phyloP scores from a whole-genome alignment of 1,284 basidiomycete genomes.

The Moesziomyces sp. region DNA sequence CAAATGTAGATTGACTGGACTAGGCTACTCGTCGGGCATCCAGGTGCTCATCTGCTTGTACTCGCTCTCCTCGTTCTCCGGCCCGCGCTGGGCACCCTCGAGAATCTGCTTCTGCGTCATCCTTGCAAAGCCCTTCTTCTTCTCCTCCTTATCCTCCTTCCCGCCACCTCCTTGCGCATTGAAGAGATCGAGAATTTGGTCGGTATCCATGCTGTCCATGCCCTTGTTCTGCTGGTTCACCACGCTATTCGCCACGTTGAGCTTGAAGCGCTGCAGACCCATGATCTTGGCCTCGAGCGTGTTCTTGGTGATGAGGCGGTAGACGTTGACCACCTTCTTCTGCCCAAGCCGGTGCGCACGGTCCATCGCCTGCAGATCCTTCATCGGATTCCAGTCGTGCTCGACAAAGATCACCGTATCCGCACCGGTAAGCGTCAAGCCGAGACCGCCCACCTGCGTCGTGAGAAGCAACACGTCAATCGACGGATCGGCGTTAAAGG shows the following conservation, averaged over 20 bases:
- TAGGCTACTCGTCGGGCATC: conserved; percentile 37
- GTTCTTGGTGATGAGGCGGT: conserved; percentile 94
- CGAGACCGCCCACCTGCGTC: conserved; percentile 95
- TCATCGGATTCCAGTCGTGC: conserved; percentile 99
- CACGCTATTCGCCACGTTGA: conserved; percentile 96
- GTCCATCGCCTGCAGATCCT: conserved; percentile 99
- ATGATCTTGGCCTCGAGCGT: conserved; percentile 99
- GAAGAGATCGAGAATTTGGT: conserved; percentile 95
- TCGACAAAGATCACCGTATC: conserved; percentile 99
- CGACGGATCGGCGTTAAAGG: conserved; percentile 96
- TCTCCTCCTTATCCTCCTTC: conserved; percentile 3
- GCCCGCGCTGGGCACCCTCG: conserved; percentile 65
- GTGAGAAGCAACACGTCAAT: conserved; percentile 97
- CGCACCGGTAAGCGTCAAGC: conserved; percentile 94
- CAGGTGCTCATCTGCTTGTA: conserved; percentile 60
- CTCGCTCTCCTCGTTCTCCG: conserved; percentile 66
- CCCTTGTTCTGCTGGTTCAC: conserved; percentile 97
- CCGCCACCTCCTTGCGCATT: conserved; percentile 54
- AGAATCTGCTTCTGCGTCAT: conserved; percentile 69
- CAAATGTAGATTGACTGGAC: too few relatives aligned
- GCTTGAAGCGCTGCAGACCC: conserved; percentile 96
- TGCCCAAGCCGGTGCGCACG: conserved; percentile 97
- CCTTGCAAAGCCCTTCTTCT: conserved; percentile 43
- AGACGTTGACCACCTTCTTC: conserved; percentile 99
- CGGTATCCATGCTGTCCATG: conserved; percentile 93